phyloP scores from a whole-genome alignment of 148 eudicot genomes.

The Hydrangea macrophylla region DNA sequence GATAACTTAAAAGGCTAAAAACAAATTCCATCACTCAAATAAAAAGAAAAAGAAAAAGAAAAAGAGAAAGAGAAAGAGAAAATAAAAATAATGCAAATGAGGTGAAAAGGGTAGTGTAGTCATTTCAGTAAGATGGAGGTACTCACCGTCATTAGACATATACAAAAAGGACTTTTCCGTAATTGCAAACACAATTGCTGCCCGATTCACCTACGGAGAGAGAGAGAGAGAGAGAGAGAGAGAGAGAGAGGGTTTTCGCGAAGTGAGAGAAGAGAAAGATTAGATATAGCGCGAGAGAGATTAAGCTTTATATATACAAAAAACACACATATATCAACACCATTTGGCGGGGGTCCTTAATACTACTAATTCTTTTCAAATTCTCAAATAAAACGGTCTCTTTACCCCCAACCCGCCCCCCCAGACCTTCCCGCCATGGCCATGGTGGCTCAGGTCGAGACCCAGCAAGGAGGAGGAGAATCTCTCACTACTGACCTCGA shows the following conservation, averaged over 20 bases:
- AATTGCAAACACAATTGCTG: neutral
- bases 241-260: neutral
- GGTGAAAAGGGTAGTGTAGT: neutral
- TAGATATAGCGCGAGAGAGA: no score
- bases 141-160: neutral
- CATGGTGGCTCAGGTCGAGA: constrained; percentile 38
- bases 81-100: neutral
- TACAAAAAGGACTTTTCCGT: constrained; percentile 3
- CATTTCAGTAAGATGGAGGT: neutral
- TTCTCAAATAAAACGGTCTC: constrained; percentile 1
- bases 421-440: constrained; percentile 46
- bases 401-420: no score
- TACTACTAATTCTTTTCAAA: neutral
- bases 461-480: no score
- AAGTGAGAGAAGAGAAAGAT: neutral
- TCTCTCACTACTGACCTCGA: constrained; percentile 6
- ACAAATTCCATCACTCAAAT: no score
- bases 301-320: neutral
- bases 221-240: neutral
- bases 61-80: no score
- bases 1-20: no score
- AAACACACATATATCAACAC: neutral
- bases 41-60: neutral
- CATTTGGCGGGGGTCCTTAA: neutral
- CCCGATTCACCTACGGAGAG: neutral